Conservation (phyloP, 2,329 filamentous ascomycete species). For the Colletotrichum musicola region DNA sequence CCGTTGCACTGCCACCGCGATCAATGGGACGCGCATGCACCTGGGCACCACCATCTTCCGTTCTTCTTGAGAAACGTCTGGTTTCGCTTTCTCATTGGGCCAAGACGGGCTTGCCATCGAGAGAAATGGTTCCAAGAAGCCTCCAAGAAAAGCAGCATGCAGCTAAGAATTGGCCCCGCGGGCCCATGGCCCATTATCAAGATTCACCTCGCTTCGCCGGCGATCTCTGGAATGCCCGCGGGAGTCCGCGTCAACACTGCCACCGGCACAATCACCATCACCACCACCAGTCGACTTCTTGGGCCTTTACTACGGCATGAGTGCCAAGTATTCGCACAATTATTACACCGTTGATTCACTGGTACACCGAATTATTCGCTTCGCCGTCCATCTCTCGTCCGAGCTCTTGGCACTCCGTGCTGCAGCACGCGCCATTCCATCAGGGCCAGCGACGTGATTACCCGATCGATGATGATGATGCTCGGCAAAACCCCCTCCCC, state of each 20-base stretch:
- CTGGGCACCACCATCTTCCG: not conserved
- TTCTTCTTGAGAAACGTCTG: not conserved
- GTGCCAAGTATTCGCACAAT: too few relatives aligned
- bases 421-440: not conserved
- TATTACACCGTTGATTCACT: too few relatives aligned
- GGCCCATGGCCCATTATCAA: constrained; percentile 2
- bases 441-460: not conserved
- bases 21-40: constrained; percentile 29
- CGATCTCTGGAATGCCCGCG: constrained; percentile 28
- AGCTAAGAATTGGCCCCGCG: constrained; percentile 19
- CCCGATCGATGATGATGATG: constrained; percentile 3
- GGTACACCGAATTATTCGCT: too few relatives aligned
- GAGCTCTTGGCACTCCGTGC: not conserved
- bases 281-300: constrained; percentile 13
- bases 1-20: constrained; percentile 38
- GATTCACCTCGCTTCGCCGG: constrained; percentile 30
- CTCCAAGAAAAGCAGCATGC: constrained; percentile 34
- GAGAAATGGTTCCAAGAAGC: constrained; percentile 21
- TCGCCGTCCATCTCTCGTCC: too few relatives aligned
- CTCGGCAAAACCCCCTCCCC: not conserved
- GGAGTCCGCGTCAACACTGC: constrained; percentile 33
- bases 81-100: constrained; percentile 24
- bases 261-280: constrained; percentile 25
- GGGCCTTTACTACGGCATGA: too few relatives aligned
- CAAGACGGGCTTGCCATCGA: constrained; percentile 1